These are phyloP conservation scores for Adansonia madagascariensis DNA, from an alignment of 441 rosid species.

Conservation along the genomic window DNA sequence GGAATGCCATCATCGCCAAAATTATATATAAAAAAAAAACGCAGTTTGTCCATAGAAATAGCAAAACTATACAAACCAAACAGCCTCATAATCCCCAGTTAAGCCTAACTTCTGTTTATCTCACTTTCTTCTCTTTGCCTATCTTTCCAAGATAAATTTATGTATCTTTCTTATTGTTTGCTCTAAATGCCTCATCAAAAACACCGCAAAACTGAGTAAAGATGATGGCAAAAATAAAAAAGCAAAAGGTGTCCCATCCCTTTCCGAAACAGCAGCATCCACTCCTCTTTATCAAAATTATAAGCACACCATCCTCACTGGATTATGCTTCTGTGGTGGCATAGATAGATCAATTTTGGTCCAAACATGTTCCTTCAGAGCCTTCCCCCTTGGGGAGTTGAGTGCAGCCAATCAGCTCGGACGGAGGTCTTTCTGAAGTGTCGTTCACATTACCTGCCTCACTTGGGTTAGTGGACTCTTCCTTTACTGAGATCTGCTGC, in stretches of 20 bases:
- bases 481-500: conserved; percentile 44
- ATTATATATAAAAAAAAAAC: background rate
- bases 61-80: conserved; percentile 37
- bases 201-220: conserved; percentile 37
- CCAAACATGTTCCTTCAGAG: conserved; percentile 24
- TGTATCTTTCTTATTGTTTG: conserved; percentile 36
- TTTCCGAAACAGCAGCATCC: conserved; percentile 15
- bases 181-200: conserved; percentile 35
- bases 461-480: conserved; percentile 29
- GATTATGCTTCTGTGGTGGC: conserved; percentile 12
- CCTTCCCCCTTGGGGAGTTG: conserved; percentile 20
- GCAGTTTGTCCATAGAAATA: conserved; percentile 25
- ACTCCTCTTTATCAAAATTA: background rate
- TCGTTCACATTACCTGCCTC: conserved; percentile 20
- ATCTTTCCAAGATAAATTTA: conserved; percentile 24
- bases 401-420: conserved; percentile 16
- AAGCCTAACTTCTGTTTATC: conserved; percentile 13
- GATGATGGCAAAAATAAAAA: conserved; percentile 3
- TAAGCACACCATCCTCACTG: conserved; percentile 17
- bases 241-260: conserved; percentile 27
- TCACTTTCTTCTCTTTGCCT: background rate
- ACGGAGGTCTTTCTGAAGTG: conserved; percentile 11
- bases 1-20: background rate
- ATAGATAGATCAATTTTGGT: conserved; percentile 20
- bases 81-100: conserved; percentile 19